These are phyloP conservation scores for Beauveria sp. DNA, from an alignment of 2,329 filamentous ascomycete genomes.

Conservation along the genomic window DNA sequence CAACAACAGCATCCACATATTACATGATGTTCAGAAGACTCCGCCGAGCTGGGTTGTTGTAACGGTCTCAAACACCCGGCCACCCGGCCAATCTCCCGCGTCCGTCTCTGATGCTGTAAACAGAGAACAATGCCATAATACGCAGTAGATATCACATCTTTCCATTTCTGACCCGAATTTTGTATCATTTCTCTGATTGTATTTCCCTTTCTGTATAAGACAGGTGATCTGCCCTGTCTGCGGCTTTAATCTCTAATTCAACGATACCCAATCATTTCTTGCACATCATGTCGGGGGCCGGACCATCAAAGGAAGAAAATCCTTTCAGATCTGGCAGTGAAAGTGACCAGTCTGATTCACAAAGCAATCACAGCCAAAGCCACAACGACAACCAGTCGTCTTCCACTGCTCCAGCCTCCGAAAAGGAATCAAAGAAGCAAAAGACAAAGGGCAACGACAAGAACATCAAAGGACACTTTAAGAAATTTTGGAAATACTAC, in stretches of 20 bases:
- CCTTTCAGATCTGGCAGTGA: neutral
- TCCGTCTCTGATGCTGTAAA: neutral
- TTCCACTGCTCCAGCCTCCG: neutral
- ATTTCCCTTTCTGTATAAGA: neutral
- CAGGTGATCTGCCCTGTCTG: neutral
- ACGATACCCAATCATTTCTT: neutral
- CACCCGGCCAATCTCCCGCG: neutral
- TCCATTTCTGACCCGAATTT: neutral
- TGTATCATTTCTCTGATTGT: neutral
- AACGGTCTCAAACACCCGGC: neutral
- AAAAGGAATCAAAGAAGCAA: neutral
- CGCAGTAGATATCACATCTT: neutral
- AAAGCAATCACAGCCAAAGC: neutral
- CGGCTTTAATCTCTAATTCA: neutral
- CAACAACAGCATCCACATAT: neutral
- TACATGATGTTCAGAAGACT: neutral
- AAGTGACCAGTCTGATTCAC: neutral
- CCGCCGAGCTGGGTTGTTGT: too few species aligned
- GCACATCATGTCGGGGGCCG: neutral
- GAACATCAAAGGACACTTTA: neutral
- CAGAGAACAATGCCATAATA: neutral
- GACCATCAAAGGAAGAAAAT: neutral
- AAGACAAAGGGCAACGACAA: neutral
- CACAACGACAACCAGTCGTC: neutral
- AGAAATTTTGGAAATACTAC: neutral